phyloP scores from a whole-genome alignment of 257 asterid genomes.

The Asclepias syriaca region DNA sequence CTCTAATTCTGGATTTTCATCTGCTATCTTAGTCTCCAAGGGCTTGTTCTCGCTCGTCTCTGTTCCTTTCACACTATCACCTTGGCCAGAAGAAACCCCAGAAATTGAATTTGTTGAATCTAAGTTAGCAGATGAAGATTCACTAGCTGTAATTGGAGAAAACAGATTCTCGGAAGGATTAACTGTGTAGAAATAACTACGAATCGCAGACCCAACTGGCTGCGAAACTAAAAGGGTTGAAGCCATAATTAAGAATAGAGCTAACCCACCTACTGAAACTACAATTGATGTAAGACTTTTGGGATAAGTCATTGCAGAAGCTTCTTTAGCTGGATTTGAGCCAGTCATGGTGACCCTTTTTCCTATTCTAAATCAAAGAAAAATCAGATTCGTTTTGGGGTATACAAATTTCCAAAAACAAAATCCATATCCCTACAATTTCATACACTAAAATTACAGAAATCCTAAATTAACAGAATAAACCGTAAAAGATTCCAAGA shows the following conservation, averaged over 20 bases:
- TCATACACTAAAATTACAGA: neutral
- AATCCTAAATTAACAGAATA: neutral
- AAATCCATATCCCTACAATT: neutral
- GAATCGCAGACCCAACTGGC: slow-evolving; percentile 50
- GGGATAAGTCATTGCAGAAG: slow-evolving; percentile 42
- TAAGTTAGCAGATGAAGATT: slow-evolving; percentile 6
- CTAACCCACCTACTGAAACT: slow-evolving; percentile 63
- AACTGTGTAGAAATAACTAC: slow-evolving; percentile 44
- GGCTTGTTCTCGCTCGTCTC: slow-evolving; percentile 17
- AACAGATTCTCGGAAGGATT: slow-evolving; percentile 24
- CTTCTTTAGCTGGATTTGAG: slow-evolving; percentile 44
- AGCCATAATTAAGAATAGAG: slow-evolving; percentile 60
- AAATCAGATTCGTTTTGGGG: neutral
- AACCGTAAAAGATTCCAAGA: neutral
- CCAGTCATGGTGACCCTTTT: slow-evolving; percentile 27
- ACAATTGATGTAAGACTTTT: slow-evolving; percentile 50
- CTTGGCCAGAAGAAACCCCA: slow-evolving; percentile 16
- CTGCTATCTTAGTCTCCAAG: slow-evolving; percentile 17
- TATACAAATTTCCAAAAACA: neutral
- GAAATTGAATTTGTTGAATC: slow-evolving; percentile 18
- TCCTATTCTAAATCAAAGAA: neutral
- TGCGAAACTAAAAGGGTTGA: slow-evolving; percentile 62
- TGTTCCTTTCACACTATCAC: slow-evolving; percentile 17
- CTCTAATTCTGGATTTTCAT: slow-evolving; percentile 15
- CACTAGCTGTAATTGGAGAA: slow-evolving; percentile 13